A percentile compares a stretch with the other conserved stretches of the same genome.
These are phyloP conservation scores for Lenzites betulinus DNA, from an alignment of 768 basidiomycete species.

Conservation along the genomic window DNA sequence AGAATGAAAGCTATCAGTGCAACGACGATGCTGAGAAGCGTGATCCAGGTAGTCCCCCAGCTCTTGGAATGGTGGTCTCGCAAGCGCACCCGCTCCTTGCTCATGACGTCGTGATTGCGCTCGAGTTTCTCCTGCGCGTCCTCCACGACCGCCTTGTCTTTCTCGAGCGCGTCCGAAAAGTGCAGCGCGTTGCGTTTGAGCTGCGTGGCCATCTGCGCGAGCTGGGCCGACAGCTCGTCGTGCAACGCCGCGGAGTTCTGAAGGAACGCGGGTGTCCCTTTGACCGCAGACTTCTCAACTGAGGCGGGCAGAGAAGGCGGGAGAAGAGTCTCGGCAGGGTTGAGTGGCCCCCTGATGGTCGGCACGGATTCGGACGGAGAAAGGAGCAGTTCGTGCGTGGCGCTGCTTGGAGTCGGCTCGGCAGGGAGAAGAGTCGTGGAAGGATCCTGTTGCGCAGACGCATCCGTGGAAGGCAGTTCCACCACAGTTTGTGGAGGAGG, in stretches of 20 bases:
- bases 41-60: conserved; percentile 56
- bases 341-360: conserved; percentile 20
- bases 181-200: conserved; percentile 82
- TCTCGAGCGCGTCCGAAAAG: conserved; percentile 70
- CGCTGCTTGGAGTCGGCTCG: conserved; percentile 21
- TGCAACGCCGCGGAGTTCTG: conserved; percentile 67
- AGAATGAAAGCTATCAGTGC: conserved; percentile 70
- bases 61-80: conserved; percentile 48
- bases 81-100: conserved; percentile 56
- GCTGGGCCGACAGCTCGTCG: conserved; percentile 70
- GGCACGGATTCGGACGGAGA: conserved; percentile 36
- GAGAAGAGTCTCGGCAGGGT: conserved; percentile 33
- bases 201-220: conserved; percentile 85
- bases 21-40: conserved; percentile 52
- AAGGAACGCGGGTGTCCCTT: conserved; percentile 39
- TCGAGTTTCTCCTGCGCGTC: conserved; percentile 73
- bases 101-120: conserved; percentile 69
- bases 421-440: conserved; percentile 27
- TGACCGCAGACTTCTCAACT: conserved; percentile 3
- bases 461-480: conserved; percentile 20
- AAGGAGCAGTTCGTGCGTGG: conserved; percentile 44
- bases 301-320: conserved; percentile 31
- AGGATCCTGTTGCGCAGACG: conserved; percentile 13
- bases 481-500: conserved; percentile 42
- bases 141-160: conserved; percentile 73